phyloP scores from a whole-genome alignment of 305 asterid species.

The Rubia peregrina region DNA sequence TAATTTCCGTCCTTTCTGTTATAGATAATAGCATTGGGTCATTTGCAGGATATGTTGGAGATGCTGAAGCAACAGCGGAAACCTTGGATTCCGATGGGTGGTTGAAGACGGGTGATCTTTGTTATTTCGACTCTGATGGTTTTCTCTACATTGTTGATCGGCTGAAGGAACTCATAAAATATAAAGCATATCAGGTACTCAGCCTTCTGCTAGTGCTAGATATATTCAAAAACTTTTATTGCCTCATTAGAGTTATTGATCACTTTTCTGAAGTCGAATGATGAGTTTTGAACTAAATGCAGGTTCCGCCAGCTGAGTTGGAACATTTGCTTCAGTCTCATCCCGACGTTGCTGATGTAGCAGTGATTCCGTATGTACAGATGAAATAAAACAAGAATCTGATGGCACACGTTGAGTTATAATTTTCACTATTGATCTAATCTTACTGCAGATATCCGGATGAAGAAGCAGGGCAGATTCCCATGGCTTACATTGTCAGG shows the following conservation, averaged over 20 bases:
- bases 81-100: slow-evolving; percentile 78
- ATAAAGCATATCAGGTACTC: slow-evolving; percentile 84
- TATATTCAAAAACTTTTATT: no score
- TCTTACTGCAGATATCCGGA: slow-evolving; percentile 58
- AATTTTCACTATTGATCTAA: background rate
- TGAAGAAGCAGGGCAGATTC: slow-evolving; percentile 90
- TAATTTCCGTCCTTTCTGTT: background rate
- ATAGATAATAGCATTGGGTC: background rate
- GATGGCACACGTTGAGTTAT: background rate
- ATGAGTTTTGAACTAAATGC: slow-evolving; percentile 13
- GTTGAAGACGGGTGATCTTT: slow-evolving; percentile 89
- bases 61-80: slow-evolving; percentile 57
- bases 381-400: background rate
- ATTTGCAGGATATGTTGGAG: slow-evolving; percentile 56
- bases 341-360: slow-evolving; percentile 78
- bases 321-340: slow-evolving; percentile 67
- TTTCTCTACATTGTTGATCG: slow-evolving; percentile 74
- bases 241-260: background rate
- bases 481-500: slow-evolving; percentile 74
- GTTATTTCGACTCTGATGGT: slow-evolving; percentile 77
- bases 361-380: slow-evolving; percentile 75
- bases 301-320: slow-evolving; percentile 96
- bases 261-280: background rate
- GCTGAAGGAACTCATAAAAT: slow-evolving; percentile 80
- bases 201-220: background rate